phyloP scores from a whole-genome alignment of 2,329 filamentous ascomycete genomes.

The Aspergillus candidus region DNA sequence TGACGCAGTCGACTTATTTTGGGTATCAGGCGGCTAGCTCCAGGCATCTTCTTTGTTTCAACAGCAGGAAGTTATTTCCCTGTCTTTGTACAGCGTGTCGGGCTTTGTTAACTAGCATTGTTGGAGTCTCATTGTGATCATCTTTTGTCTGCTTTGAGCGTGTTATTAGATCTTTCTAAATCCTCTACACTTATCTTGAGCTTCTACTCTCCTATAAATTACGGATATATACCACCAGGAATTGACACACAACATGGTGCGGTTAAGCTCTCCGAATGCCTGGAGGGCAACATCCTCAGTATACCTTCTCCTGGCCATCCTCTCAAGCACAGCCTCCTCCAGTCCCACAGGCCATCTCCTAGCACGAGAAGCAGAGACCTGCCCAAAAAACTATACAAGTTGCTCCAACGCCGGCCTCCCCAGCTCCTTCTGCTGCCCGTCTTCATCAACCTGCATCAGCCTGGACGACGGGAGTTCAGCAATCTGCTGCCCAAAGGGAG shows the following conservation, averaged over 20 bases:
- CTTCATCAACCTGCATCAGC: conserved; percentile 35
- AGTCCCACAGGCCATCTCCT: conserved; percentile 11
- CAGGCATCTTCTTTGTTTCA: too few relatives aligned
- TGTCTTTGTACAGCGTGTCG: too few relatives aligned
- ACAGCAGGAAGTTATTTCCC: too few relatives aligned
- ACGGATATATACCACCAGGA: too few relatives aligned
- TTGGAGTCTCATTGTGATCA: not conserved
- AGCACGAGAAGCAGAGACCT: conserved; percentile 22
- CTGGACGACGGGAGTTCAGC: conserved; percentile 38
- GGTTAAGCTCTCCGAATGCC: not conserved
- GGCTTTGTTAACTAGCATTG: too few relatives aligned
- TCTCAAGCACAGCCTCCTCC: conserved; percentile 17
- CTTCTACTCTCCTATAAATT: too few relatives aligned
- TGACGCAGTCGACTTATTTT: not conserved
- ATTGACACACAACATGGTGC: conserved; percentile 12
- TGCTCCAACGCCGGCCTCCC: conserved; percentile 36
- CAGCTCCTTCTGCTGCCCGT: conserved; percentile 40
- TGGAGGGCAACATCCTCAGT: too few relatives aligned
- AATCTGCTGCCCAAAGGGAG: conserved; percentile 43
- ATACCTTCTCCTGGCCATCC: conserved; percentile 13
- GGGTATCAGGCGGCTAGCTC: too few relatives aligned
- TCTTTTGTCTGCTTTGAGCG: not conserved
- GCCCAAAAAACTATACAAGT: conserved; percentile 27
- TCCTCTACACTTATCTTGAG: too few relatives aligned
- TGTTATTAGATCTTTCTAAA: too few relatives aligned